phyloP scores from a whole-genome alignment of 129 eudicot species.

The Silybum marianum region DNA sequence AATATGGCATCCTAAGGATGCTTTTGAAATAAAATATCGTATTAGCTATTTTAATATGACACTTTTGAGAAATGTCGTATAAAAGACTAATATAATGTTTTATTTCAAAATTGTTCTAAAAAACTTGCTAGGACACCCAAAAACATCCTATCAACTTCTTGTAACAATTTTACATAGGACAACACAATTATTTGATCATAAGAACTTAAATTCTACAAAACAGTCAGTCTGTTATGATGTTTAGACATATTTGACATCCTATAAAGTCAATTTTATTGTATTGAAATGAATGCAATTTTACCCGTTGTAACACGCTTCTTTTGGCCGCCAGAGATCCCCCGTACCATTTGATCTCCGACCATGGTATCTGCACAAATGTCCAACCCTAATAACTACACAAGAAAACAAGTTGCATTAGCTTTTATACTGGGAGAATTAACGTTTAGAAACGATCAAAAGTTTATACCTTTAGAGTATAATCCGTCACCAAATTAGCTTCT shows the following conservation, averaged over 20 bases:
- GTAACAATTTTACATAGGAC: neutral
- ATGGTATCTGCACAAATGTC: conserved; percentile 74
- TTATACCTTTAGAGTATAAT: conserved; percentile 73
- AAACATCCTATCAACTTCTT: neutral
- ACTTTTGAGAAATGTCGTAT: too few species aligned
- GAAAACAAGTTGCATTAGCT: neutral
- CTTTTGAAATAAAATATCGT: too few species aligned
- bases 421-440: neutral
- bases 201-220: neutral
- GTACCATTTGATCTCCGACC: conserved; percentile 68
- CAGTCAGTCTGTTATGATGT: neutral
- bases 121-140: neutral
- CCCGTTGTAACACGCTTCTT: conserved; percentile 75
- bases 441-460: neutral
- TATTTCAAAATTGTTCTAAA: neutral
- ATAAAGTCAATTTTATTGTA: neutral
- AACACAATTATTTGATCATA: neutral
- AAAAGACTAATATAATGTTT: neutral
- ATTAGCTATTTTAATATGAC: too few species aligned
- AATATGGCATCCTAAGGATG: too few species aligned
- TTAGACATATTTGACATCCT: neutral
- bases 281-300: conserved; percentile 3
- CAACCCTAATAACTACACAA: conserved; percentile 55
- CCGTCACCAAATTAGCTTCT: conserved; percentile 68
- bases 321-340: conserved; percentile 77